Conservation (phyloP, 371 early-diverging fungal species). For the Chytridiales sp. region DNA sequence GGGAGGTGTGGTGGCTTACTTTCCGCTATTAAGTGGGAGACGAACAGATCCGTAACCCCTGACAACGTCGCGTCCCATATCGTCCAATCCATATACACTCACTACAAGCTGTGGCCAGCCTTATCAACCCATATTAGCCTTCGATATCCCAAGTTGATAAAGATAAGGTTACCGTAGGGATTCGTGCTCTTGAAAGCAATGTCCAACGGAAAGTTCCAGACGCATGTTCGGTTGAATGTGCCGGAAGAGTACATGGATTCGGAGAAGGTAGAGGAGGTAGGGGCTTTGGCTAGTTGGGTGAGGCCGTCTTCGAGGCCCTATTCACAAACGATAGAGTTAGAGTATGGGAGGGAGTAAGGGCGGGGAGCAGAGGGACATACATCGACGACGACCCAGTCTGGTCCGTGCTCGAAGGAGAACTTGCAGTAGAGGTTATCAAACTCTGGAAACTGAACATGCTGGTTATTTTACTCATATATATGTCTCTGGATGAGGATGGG, state of each 20-base stretch:
- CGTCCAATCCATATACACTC: slow-evolving; percentile 55
- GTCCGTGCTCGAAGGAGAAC: slow-evolving; percentile 47
- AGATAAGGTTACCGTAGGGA: slow-evolving; percentile 40
- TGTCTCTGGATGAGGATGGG: not conserved
- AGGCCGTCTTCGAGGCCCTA: slow-evolving; percentile 58
- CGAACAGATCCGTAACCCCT: slow-evolving; percentile 52
- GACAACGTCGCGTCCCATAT: slow-evolving; percentile 55
- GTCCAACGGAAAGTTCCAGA: slow-evolving; percentile 59
- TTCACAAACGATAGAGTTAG: not conserved
- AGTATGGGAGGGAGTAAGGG: not conserved
- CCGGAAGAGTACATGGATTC: slow-evolving; percentile 25
- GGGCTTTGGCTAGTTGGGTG: slow-evolving; percentile 41
- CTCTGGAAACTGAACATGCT: slow-evolving; percentile 38
- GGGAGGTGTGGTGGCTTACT: slow-evolving; percentile 7
- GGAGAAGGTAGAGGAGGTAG: slow-evolving; percentile 22
- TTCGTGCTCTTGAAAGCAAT: slow-evolving; percentile 54
- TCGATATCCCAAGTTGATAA: slow-evolving; percentile 2
- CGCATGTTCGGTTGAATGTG: slow-evolving; percentile 34
- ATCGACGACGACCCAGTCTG: slow-evolving; percentile 47
- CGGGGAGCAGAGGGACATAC: not conserved
- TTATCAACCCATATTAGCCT: slow-evolving; percentile 9
- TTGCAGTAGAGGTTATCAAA: slow-evolving; percentile 56
- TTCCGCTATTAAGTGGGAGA: slow-evolving; percentile 23
- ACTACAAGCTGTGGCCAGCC: slow-evolving; percentile 60
- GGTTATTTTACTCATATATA: not conserved